Evolutionary conservation across 2,329 filamentous ascomycete genomes (phyloP).

Genomic region (Calonectria hawksworthii): DNA sequence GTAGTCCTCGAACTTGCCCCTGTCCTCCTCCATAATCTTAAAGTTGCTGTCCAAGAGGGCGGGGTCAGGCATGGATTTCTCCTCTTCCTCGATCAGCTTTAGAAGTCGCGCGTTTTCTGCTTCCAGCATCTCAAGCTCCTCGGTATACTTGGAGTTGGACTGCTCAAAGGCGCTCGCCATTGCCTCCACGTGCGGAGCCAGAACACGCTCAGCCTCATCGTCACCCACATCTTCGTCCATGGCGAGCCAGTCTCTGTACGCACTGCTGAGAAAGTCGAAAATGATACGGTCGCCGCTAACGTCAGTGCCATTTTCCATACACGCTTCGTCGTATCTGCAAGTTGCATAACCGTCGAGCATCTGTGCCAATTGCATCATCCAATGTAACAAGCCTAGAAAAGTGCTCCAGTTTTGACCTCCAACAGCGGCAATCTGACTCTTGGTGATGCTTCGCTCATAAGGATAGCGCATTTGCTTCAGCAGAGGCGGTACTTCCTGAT

Average conservation of each 20-base stretch:
- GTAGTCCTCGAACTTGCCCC: slow-evolving; percentile 95
- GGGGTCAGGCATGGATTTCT: slow-evolving; percentile 87
- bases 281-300: slow-evolving; percentile 92
- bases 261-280: slow-evolving; percentile 89
- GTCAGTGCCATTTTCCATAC: slow-evolving; percentile 88
- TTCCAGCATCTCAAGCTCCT: slow-evolving; percentile 88
- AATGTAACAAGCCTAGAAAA: slow-evolving; percentile 93
- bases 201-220: slow-evolving; percentile 82
- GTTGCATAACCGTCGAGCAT: slow-evolving; percentile 89
- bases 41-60: slow-evolving; percentile 89
- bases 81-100: slow-evolving; percentile 89
- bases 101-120: slow-evolving; percentile 85
- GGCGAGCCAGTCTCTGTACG: slow-evolving; percentile 93
- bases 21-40: slow-evolving; percentile 95
- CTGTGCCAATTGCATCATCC: slow-evolving; percentile 98
- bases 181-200: slow-evolving; percentile 85
- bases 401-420: slow-evolving; percentile 98
- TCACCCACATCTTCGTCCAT: slow-evolving; percentile 92
- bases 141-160: slow-evolving; percentile 86
- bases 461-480: slow-evolving; percentile 95
- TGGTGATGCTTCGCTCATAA: slow-evolving; percentile 95
- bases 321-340: slow-evolving; percentile 91
- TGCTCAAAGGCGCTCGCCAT: slow-evolving; percentile 92
- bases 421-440: slow-evolving; percentile 94
- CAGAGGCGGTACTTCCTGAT: slow-evolving; percentile 93